Conservation (phyloP, 257 asterid species). For the Capsicum pubescens region DNA sequence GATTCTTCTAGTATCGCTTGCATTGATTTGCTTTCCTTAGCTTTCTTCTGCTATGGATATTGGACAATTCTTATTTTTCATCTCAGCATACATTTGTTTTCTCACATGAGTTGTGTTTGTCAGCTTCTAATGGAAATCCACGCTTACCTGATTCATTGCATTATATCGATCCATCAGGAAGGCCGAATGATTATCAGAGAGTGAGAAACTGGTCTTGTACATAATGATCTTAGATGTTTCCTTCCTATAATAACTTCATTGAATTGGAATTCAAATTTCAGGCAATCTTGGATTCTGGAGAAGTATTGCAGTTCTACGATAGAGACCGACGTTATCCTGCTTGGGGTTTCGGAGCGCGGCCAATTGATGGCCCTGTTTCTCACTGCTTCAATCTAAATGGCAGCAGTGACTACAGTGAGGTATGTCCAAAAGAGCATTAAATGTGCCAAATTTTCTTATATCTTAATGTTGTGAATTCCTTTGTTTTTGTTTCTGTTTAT, state of each 20-base stretch:
- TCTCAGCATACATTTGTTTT: conserved; percentile 13
- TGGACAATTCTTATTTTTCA: background rate
- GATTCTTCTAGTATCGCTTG: background rate
- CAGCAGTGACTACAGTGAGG: conserved; percentile 88
- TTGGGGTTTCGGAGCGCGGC: conserved; percentile 99
- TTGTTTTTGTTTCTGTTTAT: conserved; percentile 31
- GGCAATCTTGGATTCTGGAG: conserved; percentile 92
- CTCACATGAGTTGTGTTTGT: conserved; percentile 30
- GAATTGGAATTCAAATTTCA: conserved; percentile 41
- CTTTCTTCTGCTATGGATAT: background rate
- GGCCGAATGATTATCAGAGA: conserved; percentile 91
- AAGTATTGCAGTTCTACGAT: conserved; percentile 88
- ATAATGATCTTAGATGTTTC: conserved; percentile 23
- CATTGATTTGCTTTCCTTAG: background rate
- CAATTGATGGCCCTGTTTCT: conserved; percentile 97
- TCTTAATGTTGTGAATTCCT: conserved; percentile 12
- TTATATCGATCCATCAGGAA: conserved; percentile 89
- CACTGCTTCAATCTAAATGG: conserved; percentile 98
- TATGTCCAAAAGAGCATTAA: conserved; percentile 29
- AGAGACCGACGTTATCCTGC: conserved; percentile 88
- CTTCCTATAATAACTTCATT: background rate
- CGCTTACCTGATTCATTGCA: conserved; percentile 97
- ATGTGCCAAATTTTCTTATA: background rate
- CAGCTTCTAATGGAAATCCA: conserved; percentile 99
- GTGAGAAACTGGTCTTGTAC: conserved; percentile 56